Base-by-base conservation (phyloP, 2,329 filamentous ascomycete genomes). In the Byssothecium circinans region DNA sequence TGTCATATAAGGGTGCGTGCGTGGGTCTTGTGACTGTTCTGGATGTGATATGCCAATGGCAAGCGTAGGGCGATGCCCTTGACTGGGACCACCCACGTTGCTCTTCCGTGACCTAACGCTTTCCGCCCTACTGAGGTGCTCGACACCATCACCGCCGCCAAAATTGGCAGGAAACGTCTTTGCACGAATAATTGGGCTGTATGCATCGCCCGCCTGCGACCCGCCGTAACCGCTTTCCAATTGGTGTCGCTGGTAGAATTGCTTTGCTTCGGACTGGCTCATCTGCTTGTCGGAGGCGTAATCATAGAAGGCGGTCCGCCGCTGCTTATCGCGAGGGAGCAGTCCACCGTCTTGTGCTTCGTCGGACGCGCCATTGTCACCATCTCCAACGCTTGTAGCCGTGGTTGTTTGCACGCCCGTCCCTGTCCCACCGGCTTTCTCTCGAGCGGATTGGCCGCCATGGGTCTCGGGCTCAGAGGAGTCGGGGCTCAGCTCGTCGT, bases 221-320 rank as follows among this genome's bases (percentile, higher is more conserved):
- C 64, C 72, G 51, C 60, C 73, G 64, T 65, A 64, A 53, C 76
- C 64, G 33, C 74, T 78, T 53, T 86, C 87, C 48, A 85, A 77
- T 70, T 91, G 88, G 71, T 89, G 91, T 57, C 89, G 82, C 74
- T 96, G 92, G 71, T 96, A 99, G 75, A 97, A 95, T 53, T 96
- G 81, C 72, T 96, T 97, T 50, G 92, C 89, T 69, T 99, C 94
- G 20, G 89, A 86, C 70, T 96, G 91, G 64, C 87, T 95, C 84
- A 96, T 88, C 65, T 92, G 89, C 63, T 94, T 95, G 73, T 99
- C 94, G 43, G 89, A 88, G 43, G 92, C 87, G 64, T 92, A 90
- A 71, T 96, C 91, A 74, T 95, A 96, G 67, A 91, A 95, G 17
- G 91, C 89, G 8, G 91, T 96, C 67, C 86, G 86, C 47, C 78